Base-by-base conservation (phyloP, 768 basidiomycete species). In the Mycena latifolia region DNA sequence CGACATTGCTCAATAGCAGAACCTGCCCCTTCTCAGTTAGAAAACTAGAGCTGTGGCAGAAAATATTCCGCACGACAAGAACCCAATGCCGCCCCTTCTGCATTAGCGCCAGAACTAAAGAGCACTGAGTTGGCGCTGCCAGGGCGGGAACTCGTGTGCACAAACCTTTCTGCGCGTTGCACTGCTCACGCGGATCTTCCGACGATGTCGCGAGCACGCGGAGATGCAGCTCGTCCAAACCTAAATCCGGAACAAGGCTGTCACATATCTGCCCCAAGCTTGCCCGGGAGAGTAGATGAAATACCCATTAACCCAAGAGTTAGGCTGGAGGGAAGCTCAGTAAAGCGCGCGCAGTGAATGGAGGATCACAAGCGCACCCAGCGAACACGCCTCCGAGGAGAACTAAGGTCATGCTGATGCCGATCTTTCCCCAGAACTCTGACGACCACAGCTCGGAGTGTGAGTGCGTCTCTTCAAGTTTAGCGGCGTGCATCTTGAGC, bases 261-360 rank as follows among this genome's bases (percentile, higher is more conserved):
- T n/a, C n/a, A n/a, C n/a, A n/a, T n/a, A n/a, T n/a, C n/a, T n/a
- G n/a, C n/a, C n/a, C n/a, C n/a, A n/a, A n/a, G n/a, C n/a, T n/a
- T n/a, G n/a, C n/a, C n/a, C n/a, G n/a, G n/a, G n/a, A n/a, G 20
- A 96, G 85, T 3, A n/a, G n/a, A n/a, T n/a, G n/a, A n/a, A n/a
- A n/a, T n/a, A n/a, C 96, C 96, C 96, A 97, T 98, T 27, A 98
- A 82, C 1, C 94, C 96, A 33, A 98, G 87, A 0, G 96, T 98
- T 55, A 98, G 80, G 2, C 95, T 95, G 68, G n/a, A n/a, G 31
- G n/a, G n/a, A n/a, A n/a, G n/a, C n/a, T n/a, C n/a, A n/a, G n/a
- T n/a, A n/a, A n/a, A n/a, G n/a, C n/a, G n/a, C n/a, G 15, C 46
- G n/a, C 20, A 24, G n/a, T 43, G 24, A 41, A n/a, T 35, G 8